phyloP scores from a whole-genome alignment of 345 rosid species.

The Noccaea bulbosa region DNA sequence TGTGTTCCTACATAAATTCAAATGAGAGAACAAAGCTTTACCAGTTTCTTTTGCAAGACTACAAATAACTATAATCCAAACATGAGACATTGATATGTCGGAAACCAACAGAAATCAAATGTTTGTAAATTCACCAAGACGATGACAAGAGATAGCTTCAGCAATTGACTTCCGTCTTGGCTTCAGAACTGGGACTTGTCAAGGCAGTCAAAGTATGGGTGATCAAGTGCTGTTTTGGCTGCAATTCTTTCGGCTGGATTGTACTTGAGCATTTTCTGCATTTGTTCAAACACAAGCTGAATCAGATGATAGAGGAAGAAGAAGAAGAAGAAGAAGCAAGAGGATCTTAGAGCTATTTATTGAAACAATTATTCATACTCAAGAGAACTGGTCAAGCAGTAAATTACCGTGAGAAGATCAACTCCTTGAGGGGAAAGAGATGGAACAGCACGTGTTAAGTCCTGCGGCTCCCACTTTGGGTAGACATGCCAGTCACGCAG shows the following conservation, averaged over 20 bases:
- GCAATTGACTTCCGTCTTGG: neutral
- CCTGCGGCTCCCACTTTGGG: slow-evolving; percentile 84
- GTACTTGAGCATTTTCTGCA: slow-evolving; percentile 83
- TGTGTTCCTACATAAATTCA: slow-evolving; percentile 1
- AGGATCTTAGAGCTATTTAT: neutral
- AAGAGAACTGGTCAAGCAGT: neutral
- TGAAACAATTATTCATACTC: slow-evolving; percentile 2
- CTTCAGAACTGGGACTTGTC: slow-evolving; percentile 92
- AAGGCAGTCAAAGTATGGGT: slow-evolving; percentile 83
- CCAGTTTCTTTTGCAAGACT: neutral
- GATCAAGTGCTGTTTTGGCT: slow-evolving; percentile 88
- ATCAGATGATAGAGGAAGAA: neutral
- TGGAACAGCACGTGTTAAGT: slow-evolving; percentile 71
- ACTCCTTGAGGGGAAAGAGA: slow-evolving; percentile 77
- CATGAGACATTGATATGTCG: slow-evolving; percentile 16
- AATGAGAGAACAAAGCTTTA: slow-evolving; percentile 1
- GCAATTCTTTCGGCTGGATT: slow-evolving; percentile 88
- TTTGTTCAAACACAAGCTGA: slow-evolving; percentile 31
- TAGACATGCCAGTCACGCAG: slow-evolving; percentile 93
- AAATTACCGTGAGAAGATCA: slow-evolving; percentile 75
- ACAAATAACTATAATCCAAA: slow-evolving; percentile 11
- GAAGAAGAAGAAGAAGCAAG: neutral
- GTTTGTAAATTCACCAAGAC: slow-evolving; percentile 52
- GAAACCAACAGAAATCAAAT: slow-evolving; percentile 3
- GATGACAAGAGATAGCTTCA: slow-evolving; percentile 45